phyloP scores from a whole-genome alignment of 352 stramenopile genomes.

The Globisporangium spinosum region DNA sequence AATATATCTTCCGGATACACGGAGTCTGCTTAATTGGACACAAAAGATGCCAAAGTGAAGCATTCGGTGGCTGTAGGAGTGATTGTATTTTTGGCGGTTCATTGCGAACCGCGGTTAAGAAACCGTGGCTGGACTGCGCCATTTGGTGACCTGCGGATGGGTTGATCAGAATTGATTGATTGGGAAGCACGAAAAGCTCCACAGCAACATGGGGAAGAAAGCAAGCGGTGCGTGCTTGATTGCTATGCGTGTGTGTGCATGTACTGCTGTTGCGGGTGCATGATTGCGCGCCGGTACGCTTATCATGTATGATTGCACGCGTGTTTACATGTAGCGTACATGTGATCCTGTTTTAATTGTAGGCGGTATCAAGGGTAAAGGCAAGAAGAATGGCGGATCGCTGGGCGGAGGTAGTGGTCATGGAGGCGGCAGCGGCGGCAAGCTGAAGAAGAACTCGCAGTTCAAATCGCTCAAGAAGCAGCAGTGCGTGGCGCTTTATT shows the following conservation, averaged over 20 bases:
- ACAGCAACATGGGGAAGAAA: slow-evolving; percentile 46
- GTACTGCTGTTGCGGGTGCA: background rate
- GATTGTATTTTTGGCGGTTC: background rate
- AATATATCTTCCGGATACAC: background rate
- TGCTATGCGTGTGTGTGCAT: slow-evolving; percentile 9
- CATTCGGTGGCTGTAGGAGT: slow-evolving; percentile 6
- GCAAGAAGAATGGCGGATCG: slow-evolving; percentile 19
- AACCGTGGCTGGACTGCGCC: background rate
- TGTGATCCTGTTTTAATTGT: background rate
- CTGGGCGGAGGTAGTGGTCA: background rate
- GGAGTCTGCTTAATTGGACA: background rate
- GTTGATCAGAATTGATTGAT: slow-evolving; percentile 16
- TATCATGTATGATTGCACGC: background rate
- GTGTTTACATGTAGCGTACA: background rate
- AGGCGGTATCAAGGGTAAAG: slow-evolving; percentile 21
- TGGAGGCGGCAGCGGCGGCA: slow-evolving; percentile 21
- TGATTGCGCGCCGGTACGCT: too few relatives aligned
- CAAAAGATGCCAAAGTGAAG: slow-evolving; percentile 1
- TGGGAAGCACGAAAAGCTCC: slow-evolving; percentile 13
- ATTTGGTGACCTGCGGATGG: background rate
- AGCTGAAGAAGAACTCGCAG: slow-evolving; percentile 55
- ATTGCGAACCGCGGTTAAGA: background rate
- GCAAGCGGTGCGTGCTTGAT: slow-evolving; percentile 19
- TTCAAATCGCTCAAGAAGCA: slow-evolving; percentile 74
- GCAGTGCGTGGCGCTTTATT: slow-evolving; percentile 23